Conservation (phyloP, 2,329 filamentous ascomycete species). For the Aspergillus latus region DNA sequence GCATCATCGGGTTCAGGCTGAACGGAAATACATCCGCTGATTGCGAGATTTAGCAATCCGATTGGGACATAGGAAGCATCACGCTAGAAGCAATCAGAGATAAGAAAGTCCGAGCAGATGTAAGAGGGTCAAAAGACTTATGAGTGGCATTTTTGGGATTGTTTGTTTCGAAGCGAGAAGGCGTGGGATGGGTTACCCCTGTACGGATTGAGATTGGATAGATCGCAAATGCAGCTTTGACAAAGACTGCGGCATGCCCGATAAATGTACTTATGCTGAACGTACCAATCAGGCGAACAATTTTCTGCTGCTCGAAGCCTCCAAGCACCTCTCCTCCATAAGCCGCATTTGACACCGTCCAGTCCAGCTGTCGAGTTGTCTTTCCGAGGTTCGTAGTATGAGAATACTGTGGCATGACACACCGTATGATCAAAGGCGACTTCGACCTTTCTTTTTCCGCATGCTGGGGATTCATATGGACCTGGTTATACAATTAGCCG, state of each 20-base stretch:
- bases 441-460: neutral
- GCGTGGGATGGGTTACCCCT: neutral
- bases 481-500: neutral
- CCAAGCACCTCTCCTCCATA: neutral
- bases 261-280: neutral
- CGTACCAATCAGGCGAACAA: neutral
- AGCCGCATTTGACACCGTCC: neutral
- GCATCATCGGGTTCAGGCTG: constrained; percentile 18
- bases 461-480: neutral
- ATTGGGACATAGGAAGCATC: neutral
- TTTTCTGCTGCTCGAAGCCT: too few relatives aligned
- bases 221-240: neutral
- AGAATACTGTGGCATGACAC: constrained; percentile 4
- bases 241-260: neutral
- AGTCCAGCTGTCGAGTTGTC: neutral
- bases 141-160: neutral
- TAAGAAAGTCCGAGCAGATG: neutral
- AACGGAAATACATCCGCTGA: neutral
- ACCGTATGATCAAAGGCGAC: constrained; percentile 6
- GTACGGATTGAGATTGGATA: neutral
- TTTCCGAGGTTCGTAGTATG: neutral
- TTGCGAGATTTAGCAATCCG: constrained; percentile 4
- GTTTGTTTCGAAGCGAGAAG: neutral
- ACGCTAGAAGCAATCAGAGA: neutral
- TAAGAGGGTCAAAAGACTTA: neutral